Conservation (phyloP, 2,329 filamentous ascomycete genomes). For the Beauveria brongniartii region DNA sequence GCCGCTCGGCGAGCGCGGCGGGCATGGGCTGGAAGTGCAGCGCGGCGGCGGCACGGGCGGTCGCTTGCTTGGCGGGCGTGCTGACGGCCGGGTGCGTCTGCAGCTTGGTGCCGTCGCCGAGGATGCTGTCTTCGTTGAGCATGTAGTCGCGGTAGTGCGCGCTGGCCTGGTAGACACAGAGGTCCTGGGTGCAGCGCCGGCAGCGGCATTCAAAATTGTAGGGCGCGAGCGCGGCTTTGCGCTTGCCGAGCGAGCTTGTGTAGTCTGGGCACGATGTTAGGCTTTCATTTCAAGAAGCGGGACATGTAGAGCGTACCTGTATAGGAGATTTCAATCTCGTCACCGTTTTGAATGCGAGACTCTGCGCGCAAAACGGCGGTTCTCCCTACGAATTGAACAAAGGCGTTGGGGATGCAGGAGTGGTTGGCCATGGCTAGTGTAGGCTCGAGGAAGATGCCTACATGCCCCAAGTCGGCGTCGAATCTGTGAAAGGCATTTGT, state of each 20-base stretch:
- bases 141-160: constrained; percentile 30
- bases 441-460: constrained; percentile 49
- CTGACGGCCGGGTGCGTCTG: constrained; percentile 20
- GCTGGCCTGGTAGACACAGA: constrained; percentile 47
- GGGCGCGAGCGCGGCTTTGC: constrained; percentile 34
- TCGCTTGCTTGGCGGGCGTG: constrained; percentile 13
- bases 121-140: constrained; percentile 32
- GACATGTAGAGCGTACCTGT: constrained; percentile 37
- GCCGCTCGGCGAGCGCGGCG: constrained; percentile 21
- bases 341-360: constrained; percentile 37
- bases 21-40: constrained; percentile 18
- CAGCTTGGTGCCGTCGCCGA: constrained; percentile 29
- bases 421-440: constrained; percentile 54
- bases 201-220: constrained; percentile 49
- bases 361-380: constrained; percentile 43
- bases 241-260: constrained; percentile 34
- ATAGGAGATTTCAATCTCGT: constrained; percentile 56
- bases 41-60: constrained; percentile 21
- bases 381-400: constrained; percentile 47
- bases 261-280: constrained; percentile 30
- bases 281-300: not conserved
- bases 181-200: constrained; percentile 38
- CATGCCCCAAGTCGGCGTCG: constrained; percentile 43
- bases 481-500: constrained; percentile 54
- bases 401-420: constrained; percentile 52